phyloP scores from a whole-genome alignment of 352 stramenopile genomes.

The Phytophthora podocarpi region DNA sequence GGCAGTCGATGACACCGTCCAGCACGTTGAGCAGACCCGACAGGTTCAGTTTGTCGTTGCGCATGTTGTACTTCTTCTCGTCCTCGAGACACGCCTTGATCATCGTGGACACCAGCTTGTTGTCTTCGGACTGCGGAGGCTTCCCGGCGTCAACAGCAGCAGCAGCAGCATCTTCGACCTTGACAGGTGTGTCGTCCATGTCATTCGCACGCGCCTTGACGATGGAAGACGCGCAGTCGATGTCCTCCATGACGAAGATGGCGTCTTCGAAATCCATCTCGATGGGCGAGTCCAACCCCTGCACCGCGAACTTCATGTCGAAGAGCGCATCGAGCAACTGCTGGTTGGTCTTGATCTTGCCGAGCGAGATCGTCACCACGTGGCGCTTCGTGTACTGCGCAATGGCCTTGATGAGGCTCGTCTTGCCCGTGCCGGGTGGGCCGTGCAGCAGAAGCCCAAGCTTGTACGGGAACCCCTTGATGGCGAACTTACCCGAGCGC shows the following conservation, averaged over 20 bases:
- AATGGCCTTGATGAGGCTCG: conserved; percentile 89
- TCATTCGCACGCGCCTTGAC: conserved; percentile 55
- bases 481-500: conserved; percentile 77
- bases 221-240: conserved; percentile 84
- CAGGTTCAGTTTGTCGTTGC: conserved; percentile 76
- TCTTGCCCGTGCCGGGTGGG: conserved; percentile 91
- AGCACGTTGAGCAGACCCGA: conserved; percentile 90
- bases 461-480: conserved; percentile 91
- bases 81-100: conserved; percentile 38
- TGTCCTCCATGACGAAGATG: conserved; percentile 93
- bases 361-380: conserved; percentile 77
- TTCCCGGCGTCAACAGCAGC: not conserved
- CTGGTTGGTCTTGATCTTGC: conserved; percentile 83
- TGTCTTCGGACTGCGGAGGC: conserved; percentile 20
- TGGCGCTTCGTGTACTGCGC: conserved; percentile 79
- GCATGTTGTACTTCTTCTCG: conserved; percentile 34
- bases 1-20: conserved; percentile 91
- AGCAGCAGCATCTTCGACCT: not conserved
- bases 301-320: conserved; percentile 69
- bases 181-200: conserved; percentile 48
- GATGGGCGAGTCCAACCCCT: conserved; percentile 66
- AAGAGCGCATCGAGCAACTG: conserved; percentile 85
- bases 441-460: conserved; percentile 87
- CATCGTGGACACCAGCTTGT: conserved; percentile 43
- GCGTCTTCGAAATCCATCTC: conserved; percentile 81